A percentile compares a stretch with the other conserved stretches of the same genome.
Evolutionary conservation across 2,329 filamentous ascomycete species (phyloP).

Genomic region (Thermoascus crustaceus): DNA sequence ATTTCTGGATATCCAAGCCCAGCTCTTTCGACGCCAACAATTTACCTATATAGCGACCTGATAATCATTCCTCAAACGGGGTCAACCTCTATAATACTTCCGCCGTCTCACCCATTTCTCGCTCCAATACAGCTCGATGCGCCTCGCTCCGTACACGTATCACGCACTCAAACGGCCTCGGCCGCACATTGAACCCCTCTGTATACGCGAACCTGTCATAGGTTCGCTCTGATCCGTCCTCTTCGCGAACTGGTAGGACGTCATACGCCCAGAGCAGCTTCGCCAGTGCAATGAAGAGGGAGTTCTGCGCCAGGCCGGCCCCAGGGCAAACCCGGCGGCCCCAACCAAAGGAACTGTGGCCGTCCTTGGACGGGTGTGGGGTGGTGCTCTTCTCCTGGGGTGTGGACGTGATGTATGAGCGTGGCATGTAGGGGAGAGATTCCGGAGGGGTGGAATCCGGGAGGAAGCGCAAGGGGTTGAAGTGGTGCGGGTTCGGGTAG

Average conservation of each 20-base stretch:
- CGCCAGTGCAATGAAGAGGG: conserved; percentile 30
- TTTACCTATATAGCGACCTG: too few relatives aligned
- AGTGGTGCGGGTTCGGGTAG: conserved; percentile 14
- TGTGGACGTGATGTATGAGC: conserved; percentile 2
- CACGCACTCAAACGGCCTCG: conserved; percentile 11
- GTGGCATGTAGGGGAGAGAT: conserved; percentile 2
- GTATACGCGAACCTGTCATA: conserved; percentile 15
- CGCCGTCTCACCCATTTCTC: conserved; percentile 6
- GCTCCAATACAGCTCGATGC: conserved; percentile 6
- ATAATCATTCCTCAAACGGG: neutral
- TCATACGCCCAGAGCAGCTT: conserved; percentile 13
- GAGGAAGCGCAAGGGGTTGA: conserved; percentile 15
- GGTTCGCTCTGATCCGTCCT: conserved; percentile 10
- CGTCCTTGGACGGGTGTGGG: conserved; percentile 18
- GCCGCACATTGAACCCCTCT: conserved; percentile 14
- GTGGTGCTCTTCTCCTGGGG: conserved; percentile 7
- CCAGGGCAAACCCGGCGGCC: conserved; percentile 44
- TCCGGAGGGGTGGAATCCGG: neutral
- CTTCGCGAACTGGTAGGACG: conserved; percentile 8
- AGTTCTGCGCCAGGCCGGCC: conserved; percentile 45
- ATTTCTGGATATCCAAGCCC: too few relatives aligned
- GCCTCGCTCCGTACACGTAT: conserved; percentile 9
- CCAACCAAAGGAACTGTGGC: conserved; percentile 42
- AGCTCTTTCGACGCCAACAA: too few relatives aligned
- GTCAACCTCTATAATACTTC: conserved; percentile 2